Evolutionary conservation across 345 rosid genomes (phyloP).

Genomic region (Theobroma cacao): DNA sequence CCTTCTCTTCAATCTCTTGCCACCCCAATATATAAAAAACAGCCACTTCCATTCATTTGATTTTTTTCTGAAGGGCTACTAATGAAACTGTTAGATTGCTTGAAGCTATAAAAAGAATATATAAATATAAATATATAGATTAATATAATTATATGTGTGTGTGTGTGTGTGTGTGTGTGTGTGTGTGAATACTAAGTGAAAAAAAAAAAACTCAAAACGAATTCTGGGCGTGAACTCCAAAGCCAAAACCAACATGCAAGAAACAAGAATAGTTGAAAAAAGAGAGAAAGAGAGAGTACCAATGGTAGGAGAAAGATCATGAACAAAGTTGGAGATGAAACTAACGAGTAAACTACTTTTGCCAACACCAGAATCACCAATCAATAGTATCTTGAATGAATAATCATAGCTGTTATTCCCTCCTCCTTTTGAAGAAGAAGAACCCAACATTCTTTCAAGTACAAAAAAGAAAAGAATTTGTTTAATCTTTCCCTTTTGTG

Average conservation of each 20-base stretch:
- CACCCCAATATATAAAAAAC: background rate
- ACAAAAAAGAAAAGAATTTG: background rate
- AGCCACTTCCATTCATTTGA: background rate
- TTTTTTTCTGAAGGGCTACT: background rate
- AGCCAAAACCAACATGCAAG: background rate
- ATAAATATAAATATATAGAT: too few species aligned
- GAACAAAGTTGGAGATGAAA: conserved; percentile 68
- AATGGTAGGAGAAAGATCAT: conserved; percentile 81
- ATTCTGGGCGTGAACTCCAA: background rate
- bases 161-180: too few species aligned
- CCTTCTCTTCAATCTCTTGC: background rate
- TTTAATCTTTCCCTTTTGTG: background rate
- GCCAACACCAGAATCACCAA: conserved; percentile 98
- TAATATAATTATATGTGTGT: too few species aligned
- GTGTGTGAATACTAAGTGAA: too few species aligned
- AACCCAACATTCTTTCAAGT: conserved; percentile 22
- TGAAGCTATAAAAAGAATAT: background rate
- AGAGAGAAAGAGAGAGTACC: conserved; percentile 38
- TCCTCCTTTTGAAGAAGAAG: conserved; percentile 38
- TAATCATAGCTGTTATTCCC: conserved; percentile 65
- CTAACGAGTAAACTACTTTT: conserved; percentile 87
- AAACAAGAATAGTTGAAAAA: background rate
- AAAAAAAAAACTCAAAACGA: background rate
- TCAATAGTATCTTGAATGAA: conserved; percentile 87
- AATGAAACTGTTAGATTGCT: background rate